Evolutionary conservation across 2,329 filamentous ascomycete genomes (phyloP).

Genomic region (Penicillium sp.): DNA sequence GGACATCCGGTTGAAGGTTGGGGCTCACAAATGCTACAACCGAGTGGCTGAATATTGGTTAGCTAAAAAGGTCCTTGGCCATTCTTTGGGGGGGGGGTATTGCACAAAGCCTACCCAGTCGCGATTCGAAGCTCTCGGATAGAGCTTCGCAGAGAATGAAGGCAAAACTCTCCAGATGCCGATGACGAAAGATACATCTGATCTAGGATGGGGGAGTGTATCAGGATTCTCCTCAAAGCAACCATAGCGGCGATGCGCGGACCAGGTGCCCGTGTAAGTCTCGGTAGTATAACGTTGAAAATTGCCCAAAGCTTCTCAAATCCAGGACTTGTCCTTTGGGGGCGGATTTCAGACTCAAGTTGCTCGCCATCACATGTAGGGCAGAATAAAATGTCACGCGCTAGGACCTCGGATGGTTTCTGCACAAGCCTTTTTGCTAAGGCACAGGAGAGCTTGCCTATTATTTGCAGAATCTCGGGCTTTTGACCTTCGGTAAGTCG

Average conservation of each 20-base stretch:
- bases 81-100: slow-evolving; percentile 2
- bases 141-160: slow-evolving; percentile 78
- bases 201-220: slow-evolving; percentile 60
- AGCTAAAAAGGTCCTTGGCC: too few species aligned
- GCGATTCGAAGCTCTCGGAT: slow-evolving; percentile 79
- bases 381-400: slow-evolving; percentile 31
- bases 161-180: slow-evolving; percentile 71
- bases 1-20: slow-evolving; percentile 47
- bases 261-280: slow-evolving; percentile 51
- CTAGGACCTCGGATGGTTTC: slow-evolving; percentile 26
- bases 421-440: slow-evolving; percentile 48
- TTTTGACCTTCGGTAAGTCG: slow-evolving; percentile 50
- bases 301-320: slow-evolving; percentile 42
- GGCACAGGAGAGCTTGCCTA: slow-evolving; percentile 60
- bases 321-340: slow-evolving; percentile 16
- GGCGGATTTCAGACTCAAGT: slow-evolving; percentile 12
- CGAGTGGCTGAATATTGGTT: slow-evolving; percentile 51
- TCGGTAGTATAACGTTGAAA: slow-evolving; percentile 43
- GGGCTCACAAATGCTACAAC: slow-evolving; percentile 63
- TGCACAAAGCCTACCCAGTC: slow-evolving; percentile 55
- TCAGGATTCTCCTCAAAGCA: slow-evolving; percentile 65
- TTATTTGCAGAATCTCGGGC: slow-evolving; percentile 52
- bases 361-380: slow-evolving; percentile 38
- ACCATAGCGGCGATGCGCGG: slow-evolving; percentile 69
- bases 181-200: slow-evolving; percentile 68